Evolutionary conservation across 2,329 filamentous ascomycete genomes (phyloP).

Genomic region (Aphanoascus verrucosus): DNA sequence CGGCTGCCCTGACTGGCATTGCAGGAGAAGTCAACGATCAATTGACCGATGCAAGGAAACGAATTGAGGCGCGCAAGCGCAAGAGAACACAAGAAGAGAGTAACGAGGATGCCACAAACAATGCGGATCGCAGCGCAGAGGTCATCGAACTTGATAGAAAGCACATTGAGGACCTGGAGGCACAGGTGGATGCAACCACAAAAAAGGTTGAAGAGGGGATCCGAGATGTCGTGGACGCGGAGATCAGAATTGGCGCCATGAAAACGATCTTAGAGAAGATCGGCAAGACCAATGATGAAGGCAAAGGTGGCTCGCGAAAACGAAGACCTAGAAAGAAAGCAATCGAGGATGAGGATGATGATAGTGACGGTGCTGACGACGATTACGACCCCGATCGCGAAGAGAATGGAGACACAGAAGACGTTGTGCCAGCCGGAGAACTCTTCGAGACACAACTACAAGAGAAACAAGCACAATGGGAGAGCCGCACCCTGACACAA

Average conservation of each 20-base stretch:
- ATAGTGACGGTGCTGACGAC: slow-evolving; percentile 25
- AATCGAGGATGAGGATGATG: slow-evolving; percentile 20
- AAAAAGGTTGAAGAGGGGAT: slow-evolving; percentile 47
- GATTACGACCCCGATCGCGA: slow-evolving; percentile 32
- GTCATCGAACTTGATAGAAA: slow-evolving; percentile 30
- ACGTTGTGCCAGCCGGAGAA: slow-evolving; percentile 27
- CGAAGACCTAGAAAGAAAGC: slow-evolving; percentile 29
- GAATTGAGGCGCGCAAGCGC: slow-evolving; percentile 30
- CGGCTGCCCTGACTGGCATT: slow-evolving; percentile 37
- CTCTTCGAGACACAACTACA: slow-evolving; percentile 28
- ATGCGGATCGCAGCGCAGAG: slow-evolving; percentile 20
- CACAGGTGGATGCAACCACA: slow-evolving; percentile 43
- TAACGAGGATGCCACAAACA: neutral
- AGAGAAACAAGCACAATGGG: slow-evolving; percentile 29
- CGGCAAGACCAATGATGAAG: slow-evolving; percentile 25
- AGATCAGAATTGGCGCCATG: slow-evolving; percentile 38
- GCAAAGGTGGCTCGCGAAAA: slow-evolving; percentile 22
- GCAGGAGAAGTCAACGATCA: slow-evolving; percentile 49
- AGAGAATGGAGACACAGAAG: slow-evolving; percentile 37
- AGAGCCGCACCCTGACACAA: slow-evolving; percentile 30
- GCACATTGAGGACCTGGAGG: slow-evolving; percentile 34
- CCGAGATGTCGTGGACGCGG: slow-evolving; percentile 48
- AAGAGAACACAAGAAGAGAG: slow-evolving; percentile 14
- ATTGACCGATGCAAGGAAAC: slow-evolving; percentile 31
- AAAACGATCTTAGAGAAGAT: slow-evolving; percentile 37